phyloP scores from a whole-genome alignment of 306 rosid genomes.

The Prunus mongolica region DNA sequence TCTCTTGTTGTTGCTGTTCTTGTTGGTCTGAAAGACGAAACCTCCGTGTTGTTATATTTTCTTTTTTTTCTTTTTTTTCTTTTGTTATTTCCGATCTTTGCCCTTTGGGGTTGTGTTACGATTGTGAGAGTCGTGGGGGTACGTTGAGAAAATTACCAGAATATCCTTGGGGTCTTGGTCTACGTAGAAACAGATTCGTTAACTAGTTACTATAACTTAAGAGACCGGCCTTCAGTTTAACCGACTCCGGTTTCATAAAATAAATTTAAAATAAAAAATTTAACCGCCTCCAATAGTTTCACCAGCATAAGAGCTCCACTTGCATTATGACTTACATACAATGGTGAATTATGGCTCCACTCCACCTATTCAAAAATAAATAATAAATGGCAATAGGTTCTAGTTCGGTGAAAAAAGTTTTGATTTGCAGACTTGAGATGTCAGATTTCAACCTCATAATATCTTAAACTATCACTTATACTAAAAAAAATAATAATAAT shows the following conservation, averaged over 20 bases:
- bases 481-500: too few relatives aligned
- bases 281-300: not conserved
- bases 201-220: not conserved
- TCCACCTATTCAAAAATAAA: too few relatives aligned
- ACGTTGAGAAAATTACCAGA: not conserved
- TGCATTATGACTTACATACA: not conserved
- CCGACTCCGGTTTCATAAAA: too few relatives aligned
- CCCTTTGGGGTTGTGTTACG: constrained; percentile 16
- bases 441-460: accelerated
- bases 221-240: too few relatives aligned
- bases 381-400: too few relatives aligned
- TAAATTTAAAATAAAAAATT: too few relatives aligned
- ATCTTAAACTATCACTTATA: too few relatives aligned
- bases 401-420: too few relatives aligned
- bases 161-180: not conserved
- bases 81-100: not conserved
- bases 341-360: too few relatives aligned
- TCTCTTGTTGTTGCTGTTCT: constrained; percentile 39
- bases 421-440: too few relatives aligned
- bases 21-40: constrained; percentile 55
- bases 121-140: not conserved
- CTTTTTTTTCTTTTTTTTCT: not conserved
- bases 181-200: not conserved
- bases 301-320: not conserved
- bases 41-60: constrained; percentile 27